Base-by-base conservation (phyloP, 2,329 filamentous ascomycete genomes). In the Endocalyx cinctus region DNA sequence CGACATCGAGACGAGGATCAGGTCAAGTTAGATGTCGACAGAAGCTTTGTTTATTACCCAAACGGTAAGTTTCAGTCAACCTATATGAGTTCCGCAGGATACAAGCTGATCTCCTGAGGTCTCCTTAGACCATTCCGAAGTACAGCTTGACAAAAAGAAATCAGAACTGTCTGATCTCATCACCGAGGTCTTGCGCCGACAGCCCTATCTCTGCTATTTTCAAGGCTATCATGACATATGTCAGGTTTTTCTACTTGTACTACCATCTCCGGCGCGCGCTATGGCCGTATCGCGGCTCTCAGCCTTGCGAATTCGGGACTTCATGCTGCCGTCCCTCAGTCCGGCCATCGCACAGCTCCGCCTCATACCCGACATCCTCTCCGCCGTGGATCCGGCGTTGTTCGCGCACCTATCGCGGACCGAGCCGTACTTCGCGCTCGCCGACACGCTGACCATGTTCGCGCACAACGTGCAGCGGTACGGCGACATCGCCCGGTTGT, bases 191-290 rank as follows among this genome's bases (percentile, higher is more conserved):
- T 74, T 98, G 28, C 82, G 94, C 33, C 76, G 76, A 20, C 74
- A 94, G 51, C 87, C 89, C 12, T 81, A 82, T 57, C 77, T 98
- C 22, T 87, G 81, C 67, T 98, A 98, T 64, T 98, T 98, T 60
- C 92, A 98, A 66, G 92, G 92, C 57, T 98, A 94, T 59, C 92
- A 98, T 62, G 92, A 98, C 64, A 97, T 98, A 52, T 92, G 87
- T 49, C 94, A 98, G 63, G 92, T 98, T 16, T 74, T 98, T 39
- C 75, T 97, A 25, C 74, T 98, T 11, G 89, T 96, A 10, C 71
- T 98, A 4, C 82, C 82, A 1, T 64, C 77, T 8, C 53, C 69
- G 15, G 57, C 69, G 34, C 81, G 85, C 12, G 68, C 73, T 13
- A 59, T 69, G 6, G 78, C 82, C 12, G 77, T 94, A 19, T 74